Evolutionary conservation across 176 grass and related monocot species (phyloP).

Genomic region (Eragrostis curvula): DNA sequence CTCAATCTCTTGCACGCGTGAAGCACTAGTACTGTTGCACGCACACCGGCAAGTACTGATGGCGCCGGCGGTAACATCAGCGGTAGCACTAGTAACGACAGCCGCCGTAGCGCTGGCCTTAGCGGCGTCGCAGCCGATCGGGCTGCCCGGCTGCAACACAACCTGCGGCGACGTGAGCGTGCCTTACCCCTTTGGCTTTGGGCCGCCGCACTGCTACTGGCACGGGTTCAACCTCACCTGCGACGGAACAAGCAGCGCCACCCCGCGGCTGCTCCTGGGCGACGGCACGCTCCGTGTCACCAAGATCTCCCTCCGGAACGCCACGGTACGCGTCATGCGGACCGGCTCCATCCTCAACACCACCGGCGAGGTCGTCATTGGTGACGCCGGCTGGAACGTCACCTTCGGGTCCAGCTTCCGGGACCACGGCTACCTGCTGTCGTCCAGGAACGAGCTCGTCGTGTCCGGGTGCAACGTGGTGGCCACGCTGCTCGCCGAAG

Average conservation of each 20-base stretch:
- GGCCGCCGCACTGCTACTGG: too few relatives aligned
- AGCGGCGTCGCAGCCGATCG: too few relatives aligned
- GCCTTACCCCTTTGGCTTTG: too few relatives aligned
- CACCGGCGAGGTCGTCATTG: neutral
- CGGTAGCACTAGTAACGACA: too few relatives aligned
- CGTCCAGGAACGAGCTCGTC: neutral
- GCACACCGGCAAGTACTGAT: too few relatives aligned
- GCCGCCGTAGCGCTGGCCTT: too few relatives aligned
- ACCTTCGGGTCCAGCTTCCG: neutral
- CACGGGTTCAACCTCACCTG: neutral
- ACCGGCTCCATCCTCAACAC: neutral
- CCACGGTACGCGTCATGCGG: neutral
- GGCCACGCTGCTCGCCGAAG: neutral
- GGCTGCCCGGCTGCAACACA: too few relatives aligned
- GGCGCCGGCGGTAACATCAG: too few relatives aligned
- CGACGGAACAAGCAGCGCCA: neutral
- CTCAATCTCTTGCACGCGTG: too few relatives aligned
- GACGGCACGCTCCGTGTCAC: conserved; percentile 27
- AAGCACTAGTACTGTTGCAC: too few relatives aligned
- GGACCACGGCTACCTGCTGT: neutral
- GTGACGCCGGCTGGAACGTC: too few relatives aligned
- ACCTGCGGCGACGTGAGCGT: too few relatives aligned
- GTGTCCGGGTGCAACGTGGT: conserved; percentile 4
- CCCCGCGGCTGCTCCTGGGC: conserved; percentile 29
- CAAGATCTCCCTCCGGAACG: neutral